Base-by-base conservation (phyloP, 495 filamentous ascomycete species). In the Aspergillus cavernicola region DNA sequence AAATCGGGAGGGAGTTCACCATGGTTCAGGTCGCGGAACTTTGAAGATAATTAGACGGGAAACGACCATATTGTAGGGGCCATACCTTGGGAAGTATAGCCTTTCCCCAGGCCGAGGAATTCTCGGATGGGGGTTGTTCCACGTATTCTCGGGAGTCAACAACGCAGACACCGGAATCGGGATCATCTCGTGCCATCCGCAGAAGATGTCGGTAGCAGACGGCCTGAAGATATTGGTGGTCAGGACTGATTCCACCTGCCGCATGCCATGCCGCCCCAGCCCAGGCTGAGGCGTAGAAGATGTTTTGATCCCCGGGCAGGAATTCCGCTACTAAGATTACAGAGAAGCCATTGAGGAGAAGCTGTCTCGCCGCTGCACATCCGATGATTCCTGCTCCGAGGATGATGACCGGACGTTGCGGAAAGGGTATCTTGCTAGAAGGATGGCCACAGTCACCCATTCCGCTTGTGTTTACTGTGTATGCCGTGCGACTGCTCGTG, bases 231-330 rank as follows among this genome's bases (percentile, higher is more conserved):
- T 75, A 73, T 2, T 61, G 66, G 45, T 73, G 63, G 10, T 75
- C 68, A 1, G 68, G 58, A 7, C 60, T 64, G 46, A 75, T 71
- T 6, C 70, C 69, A 9, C 64, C 66, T 1, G 72, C 72, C 3
- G 72, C 66, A 59, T 75, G 72, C 72, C 72, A 75, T 45, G 71
- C 72, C 13, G 70, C 72, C 13, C 72, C 72, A 13, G 72, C 72
- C 72, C 72, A 75, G 11, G 72, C 72, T 6, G 72, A 75, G 18
- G 72, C 70, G 53, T 75, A 75, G 26, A 62, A 53, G n/a, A 73
- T 68, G 37, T 63, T 60, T 49, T 73, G 63, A 42, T 75, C 70
- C 16, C 72, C 72, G 0, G 72, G 72, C 4, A 75, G 57, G 53
- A 66, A 73, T 49, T 75, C 72, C 8, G 69, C 72, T 8, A 75